Base-by-base conservation (phyloP, 768 basidiomycete genomes). In the Leccinellum rugosiceps region DNA sequence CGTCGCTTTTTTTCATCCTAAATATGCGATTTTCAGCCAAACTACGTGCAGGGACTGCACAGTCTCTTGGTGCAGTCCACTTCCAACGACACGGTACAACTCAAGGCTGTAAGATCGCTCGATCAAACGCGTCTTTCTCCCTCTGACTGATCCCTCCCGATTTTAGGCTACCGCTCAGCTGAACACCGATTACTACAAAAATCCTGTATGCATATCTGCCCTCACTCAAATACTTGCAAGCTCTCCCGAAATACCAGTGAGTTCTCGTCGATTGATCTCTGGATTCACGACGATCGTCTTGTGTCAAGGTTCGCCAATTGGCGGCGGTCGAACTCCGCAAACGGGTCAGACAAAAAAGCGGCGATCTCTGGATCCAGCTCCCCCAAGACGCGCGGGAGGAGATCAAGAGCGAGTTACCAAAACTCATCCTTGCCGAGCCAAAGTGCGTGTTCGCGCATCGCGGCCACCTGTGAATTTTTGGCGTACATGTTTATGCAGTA, bases 251-350 rank as follows among this genome's bases (percentile, higher is more conserved):
- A 76, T 83, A 65, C 77, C 88, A 53, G 95, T 97, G 67, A 72
- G 94, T 81, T 23, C 32, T 21, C 59, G 56, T 48, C 44, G 50
- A 60, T 58, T 57, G 57, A 57, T 49, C 58, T 56, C 50, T 9
- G 44, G 45, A 55, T 64, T 52, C 38, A 57, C 38, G n/a, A 30
- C 38, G 52, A 56, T 55, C 34, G 26, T 23, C 9, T 48, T 43
- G 13, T 50, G 1, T 13, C 25, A 52, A 99, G 95, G 86, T 98
- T 61, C 91, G 94, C 59, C 97, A 99, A 84, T 83, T 99, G 21
- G 92, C 95, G 49, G 94, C 95, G 8, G 94, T 98, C 55, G 97
- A 99, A 76, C 80, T 98, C 71, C 83, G 96, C 65, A 99, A 99
- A 80, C 90, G 96, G 57, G 84, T 98, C 58, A 72, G 80, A 26